phyloP scores from a whole-genome alignment of 352 stramenopile genomes.

The Phytopythium delawarense region DNA sequence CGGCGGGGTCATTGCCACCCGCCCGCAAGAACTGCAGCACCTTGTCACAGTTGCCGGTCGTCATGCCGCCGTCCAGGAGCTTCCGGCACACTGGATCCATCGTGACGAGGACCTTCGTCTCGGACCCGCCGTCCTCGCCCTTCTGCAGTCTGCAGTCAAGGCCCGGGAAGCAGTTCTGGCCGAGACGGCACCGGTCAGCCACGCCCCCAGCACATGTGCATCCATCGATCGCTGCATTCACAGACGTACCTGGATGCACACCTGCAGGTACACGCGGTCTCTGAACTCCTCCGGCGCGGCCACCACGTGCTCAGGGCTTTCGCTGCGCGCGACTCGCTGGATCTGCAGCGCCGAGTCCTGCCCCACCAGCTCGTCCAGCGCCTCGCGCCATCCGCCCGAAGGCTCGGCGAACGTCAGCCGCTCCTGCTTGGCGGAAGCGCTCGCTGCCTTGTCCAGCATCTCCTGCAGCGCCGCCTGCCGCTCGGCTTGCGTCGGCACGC shows the following conservation, averaged over 20 bases:
- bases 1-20: constrained; percentile 28
- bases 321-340: constrained; percentile 17
- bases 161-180: constrained; percentile 57
- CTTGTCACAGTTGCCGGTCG: constrained; percentile 35
- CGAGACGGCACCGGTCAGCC: background rate
- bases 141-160: constrained; percentile 61
- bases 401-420: constrained; percentile 54
- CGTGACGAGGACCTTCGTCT: constrained; percentile 38
- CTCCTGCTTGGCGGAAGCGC: constrained; percentile 25
- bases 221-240: background rate
- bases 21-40: constrained; percentile 59
- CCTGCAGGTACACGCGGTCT: constrained; percentile 62
- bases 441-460: constrained; percentile 17
- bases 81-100: constrained; percentile 73
- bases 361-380: constrained; percentile 30
- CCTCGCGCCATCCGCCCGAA: constrained; percentile 37
- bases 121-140: background rate
- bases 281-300: constrained; percentile 37
- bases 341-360: constrained; percentile 9
- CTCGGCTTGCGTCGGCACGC: constrained; percentile 31
- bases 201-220: background rate
- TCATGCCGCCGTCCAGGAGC: constrained; percentile 46
- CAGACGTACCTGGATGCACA: constrained; percentile 65
- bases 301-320: constrained; percentile 22
- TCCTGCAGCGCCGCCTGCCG: constrained; percentile 25